A percentile compares a stretch with the other conserved stretches of the same genome.
Evolutionary conservation across 805 yeast species (phyloP).

Genomic region (Ogataea pignaliae): DNA sequence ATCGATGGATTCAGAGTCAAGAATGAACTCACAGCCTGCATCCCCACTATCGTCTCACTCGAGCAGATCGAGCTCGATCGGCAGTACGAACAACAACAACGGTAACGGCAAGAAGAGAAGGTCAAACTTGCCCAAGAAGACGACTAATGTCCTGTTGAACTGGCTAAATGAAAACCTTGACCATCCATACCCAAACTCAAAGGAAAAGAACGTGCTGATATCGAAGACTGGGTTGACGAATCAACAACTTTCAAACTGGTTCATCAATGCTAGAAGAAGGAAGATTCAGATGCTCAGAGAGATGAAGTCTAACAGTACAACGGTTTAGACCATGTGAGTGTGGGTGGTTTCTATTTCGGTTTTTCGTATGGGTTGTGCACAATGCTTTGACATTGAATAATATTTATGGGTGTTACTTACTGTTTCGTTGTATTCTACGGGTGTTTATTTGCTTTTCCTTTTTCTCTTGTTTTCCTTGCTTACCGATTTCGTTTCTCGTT

Average conservation of each 20-base stretch:
- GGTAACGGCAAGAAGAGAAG: conserved; percentile 30
- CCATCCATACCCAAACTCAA: conserved; percentile 58
- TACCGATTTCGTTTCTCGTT: too few relatives aligned
- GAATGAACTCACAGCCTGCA: not conserved
- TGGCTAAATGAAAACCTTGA: conserved; percentile 55
- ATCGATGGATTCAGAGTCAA: not conserved
- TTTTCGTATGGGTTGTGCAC: too few relatives aligned
- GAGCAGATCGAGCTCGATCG: not conserved
- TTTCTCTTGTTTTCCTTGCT: too few relatives aligned
- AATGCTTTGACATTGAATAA: too few relatives aligned
- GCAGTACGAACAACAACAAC: not conserved
- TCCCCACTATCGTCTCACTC: not conserved
- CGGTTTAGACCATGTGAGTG: conserved; percentile 4
- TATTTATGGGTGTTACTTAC: too few relatives aligned
- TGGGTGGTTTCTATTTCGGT: too few relatives aligned
- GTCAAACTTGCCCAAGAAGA: conserved; percentile 56
- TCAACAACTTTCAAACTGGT: conserved; percentile 60
- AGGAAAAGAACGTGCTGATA: conserved; percentile 52
- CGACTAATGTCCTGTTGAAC: conserved; percentile 46
- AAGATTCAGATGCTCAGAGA: conserved; percentile 49
- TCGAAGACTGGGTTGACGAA: conserved; percentile 50
- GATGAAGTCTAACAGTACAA: conserved; percentile 23
- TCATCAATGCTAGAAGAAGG: conserved; percentile 57
- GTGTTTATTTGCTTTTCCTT: too few relatives aligned
- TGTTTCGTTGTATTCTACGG: too few relatives aligned